Evolutionary conservation across 352 stramenopile species (phyloP).

Genomic region (Globisporangium barbulae): DNA sequence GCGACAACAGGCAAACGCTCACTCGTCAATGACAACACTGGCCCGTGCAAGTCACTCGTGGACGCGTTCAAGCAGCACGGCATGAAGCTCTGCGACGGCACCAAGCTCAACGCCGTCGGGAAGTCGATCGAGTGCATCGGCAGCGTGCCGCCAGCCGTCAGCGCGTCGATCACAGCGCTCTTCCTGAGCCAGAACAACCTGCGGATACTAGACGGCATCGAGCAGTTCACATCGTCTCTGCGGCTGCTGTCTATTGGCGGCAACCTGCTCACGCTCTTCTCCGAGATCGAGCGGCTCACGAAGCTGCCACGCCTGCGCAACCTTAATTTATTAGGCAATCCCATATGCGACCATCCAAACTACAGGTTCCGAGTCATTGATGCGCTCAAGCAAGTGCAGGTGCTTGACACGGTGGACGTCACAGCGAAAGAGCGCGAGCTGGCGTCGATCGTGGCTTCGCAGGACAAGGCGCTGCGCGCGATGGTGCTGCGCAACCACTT

Average conservation of each 20-base stretch:
- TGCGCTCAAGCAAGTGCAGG: slow-evolving; percentile 36
- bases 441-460: slow-evolving; percentile 41
- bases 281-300: slow-evolving; percentile 36
- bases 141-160: slow-evolving; percentile 39
- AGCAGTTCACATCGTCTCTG: slow-evolving; percentile 53
- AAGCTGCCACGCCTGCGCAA: slow-evolving; percentile 45
- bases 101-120: slow-evolving; percentile 69
- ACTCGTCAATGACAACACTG: no score
- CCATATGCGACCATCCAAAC: slow-evolving; percentile 67
- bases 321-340: slow-evolving; percentile 72
- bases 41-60: slow-evolving; percentile 39
- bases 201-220: slow-evolving; percentile 34
- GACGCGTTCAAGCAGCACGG: slow-evolving; percentile 73
- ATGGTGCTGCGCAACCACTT: slow-evolving; percentile 68
- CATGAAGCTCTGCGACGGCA: slow-evolving; percentile 62
- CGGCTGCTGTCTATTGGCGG: slow-evolving; percentile 61
- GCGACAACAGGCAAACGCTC: not conserved
- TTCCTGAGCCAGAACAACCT: slow-evolving; percentile 86
- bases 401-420: slow-evolving; percentile 65
- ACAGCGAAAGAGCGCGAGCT: slow-evolving; percentile 51
- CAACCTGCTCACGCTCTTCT: slow-evolving; percentile 48
- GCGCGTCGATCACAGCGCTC: slow-evolving; percentile 43
- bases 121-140: slow-evolving; percentile 56
- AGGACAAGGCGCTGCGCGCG: slow-evolving; percentile 45
- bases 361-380: slow-evolving; percentile 63